These are phyloP conservation scores for Trifolium pratense DNA, from an alignment of 306 rosid genomes.

Conservation along the genomic window DNA sequence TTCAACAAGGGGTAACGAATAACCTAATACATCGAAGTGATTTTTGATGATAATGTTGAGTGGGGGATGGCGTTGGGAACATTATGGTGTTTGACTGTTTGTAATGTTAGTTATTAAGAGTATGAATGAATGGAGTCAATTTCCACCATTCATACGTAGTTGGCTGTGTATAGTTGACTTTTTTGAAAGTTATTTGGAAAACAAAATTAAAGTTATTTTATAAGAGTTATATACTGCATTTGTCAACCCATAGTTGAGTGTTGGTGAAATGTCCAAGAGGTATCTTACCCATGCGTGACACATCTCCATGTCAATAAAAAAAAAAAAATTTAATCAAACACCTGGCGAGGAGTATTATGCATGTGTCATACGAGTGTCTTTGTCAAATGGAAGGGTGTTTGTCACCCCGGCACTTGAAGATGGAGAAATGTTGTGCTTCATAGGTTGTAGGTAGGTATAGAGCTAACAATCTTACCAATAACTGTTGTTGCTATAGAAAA, in stretches of 20 bases:
- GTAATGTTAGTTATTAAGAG: neutral
- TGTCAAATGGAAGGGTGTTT: neutral
- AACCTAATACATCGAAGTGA: neutral
- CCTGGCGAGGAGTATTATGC: neutral
- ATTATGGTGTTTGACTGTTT: neutral
- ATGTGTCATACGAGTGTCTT: neutral
- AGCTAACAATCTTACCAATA: constrained; percentile 6
- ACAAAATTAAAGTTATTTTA: neutral
- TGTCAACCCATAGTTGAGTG: constrained; percentile 9
- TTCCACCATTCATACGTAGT: neutral
- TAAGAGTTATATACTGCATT: neutral
- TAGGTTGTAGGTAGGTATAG: neutral
- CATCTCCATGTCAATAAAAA: constrained; percentile 6
- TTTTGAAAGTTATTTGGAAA: neutral
- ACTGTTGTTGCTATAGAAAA: constrained; percentile 2
- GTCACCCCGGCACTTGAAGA: neutral
- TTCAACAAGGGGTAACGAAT: no score
- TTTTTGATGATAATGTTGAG: constrained; percentile 15
- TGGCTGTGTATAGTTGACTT: neutral
- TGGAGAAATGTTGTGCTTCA: neutral
- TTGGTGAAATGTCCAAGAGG: constrained; percentile 4
- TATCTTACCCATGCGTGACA: neutral
- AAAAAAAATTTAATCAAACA: neutral
- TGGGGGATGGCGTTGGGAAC: constrained; percentile 1
- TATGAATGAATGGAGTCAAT: neutral